Evolutionary conservation across 1,284 basidiomycete species (phyloP).

Genomic region (Rhodotorula sp.): DNA sequence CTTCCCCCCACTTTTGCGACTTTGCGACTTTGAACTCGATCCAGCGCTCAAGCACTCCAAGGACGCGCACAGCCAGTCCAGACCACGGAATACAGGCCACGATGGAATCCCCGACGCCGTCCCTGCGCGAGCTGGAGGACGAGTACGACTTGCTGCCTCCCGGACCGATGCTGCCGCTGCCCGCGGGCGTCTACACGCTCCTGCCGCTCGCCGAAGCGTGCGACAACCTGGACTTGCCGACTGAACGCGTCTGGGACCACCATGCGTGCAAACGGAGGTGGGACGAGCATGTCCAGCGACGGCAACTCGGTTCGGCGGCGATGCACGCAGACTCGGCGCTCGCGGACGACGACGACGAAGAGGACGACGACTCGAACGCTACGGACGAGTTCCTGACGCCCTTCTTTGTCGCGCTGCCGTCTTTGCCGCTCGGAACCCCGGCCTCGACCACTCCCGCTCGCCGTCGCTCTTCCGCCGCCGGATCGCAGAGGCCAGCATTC

Average conservation of each 20-base stretch:
- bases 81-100: background rate
- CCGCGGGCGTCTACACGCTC: conserved; percentile 39
- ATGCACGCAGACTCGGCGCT: conserved; percentile 13
- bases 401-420: conserved; percentile 32
- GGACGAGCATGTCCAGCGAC: conserved; percentile 5
- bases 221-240: conserved; percentile 39
- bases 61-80: too few relatives aligned
- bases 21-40: too few relatives aligned
- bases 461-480: conserved; percentile 12
- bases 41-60: too few relatives aligned
- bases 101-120: background rate
- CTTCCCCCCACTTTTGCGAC: too few relatives aligned
- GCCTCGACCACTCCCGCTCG: background rate
- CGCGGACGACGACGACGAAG: conserved; percentile 25
- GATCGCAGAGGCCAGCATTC: conserved; percentile 17
- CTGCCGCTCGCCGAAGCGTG: conserved; percentile 37
- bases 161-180: conserved; percentile 20
- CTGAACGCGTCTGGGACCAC: conserved; percentile 29
- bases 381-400: conserved; percentile 30
- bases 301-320: background rate
- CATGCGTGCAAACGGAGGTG: conserved; percentile 12
- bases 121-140: background rate
- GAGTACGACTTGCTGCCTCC: conserved; percentile 2
- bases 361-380: background rate
- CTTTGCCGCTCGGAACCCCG: background rate